Evolutionary conservation across 1,284 basidiomycete genomes (phyloP).

Genomic region (Microbotryomycetes sp.): DNA sequence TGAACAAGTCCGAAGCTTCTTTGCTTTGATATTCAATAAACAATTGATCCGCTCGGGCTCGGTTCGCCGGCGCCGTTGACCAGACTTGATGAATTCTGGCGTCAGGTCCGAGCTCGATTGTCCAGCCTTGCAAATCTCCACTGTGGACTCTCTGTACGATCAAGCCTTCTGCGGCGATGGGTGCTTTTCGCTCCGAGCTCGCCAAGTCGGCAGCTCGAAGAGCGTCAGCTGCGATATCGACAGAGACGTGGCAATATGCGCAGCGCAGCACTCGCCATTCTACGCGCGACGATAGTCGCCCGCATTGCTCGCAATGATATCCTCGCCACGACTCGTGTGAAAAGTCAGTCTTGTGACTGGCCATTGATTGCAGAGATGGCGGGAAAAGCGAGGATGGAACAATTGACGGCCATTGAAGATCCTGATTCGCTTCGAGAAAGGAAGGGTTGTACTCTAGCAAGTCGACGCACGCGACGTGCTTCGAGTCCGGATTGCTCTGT

Average conservation of each 20-base stretch:
- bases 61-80: background rate
- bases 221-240: background rate
- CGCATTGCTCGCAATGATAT: slow-evolving; percentile 16
- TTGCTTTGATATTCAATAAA: slow-evolving; percentile 16
- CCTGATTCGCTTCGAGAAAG: no score
- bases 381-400: background rate
- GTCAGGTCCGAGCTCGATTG: slow-evolving; percentile 1
- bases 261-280: slow-evolving; percentile 19
- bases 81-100: slow-evolving; percentile 21
- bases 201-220: background rate
- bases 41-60: slow-evolving; percentile 5
- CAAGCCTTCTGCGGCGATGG: background rate
- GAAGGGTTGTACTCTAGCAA: slow-evolving; percentile 5
- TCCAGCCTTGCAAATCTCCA: slow-evolving; percentile 4
- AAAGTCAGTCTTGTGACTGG: background rate
- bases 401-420: background rate
- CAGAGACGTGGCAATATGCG: slow-evolving; percentile 6
- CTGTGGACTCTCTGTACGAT: background rate
- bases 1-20: slow-evolving; percentile 11
- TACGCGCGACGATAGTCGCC: slow-evolving; percentile 13
- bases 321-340: slow-evolving; percentile 18
- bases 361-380: background rate
- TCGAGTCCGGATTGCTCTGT: no score
- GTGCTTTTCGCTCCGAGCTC: background rate
- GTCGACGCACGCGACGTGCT: background rate